Base-by-base conservation (phyloP, 768 basidiomycete genomes). In the Cubamyces sp. region DNA sequence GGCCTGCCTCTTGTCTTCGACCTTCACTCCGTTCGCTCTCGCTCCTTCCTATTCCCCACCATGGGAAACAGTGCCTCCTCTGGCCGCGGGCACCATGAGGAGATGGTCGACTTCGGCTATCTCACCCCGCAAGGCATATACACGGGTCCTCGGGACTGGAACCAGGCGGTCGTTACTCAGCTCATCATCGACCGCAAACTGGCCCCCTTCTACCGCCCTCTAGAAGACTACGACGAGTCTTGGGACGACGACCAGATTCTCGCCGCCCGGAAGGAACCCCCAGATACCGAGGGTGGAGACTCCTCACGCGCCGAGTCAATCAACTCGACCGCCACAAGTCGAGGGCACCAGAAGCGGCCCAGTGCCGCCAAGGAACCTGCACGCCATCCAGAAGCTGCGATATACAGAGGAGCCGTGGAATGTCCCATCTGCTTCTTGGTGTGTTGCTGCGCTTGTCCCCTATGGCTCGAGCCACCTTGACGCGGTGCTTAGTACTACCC, bases 351-450 rank as follows among this genome's bases (percentile, higher is more conserved):
- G 62, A 91, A 85, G 73, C 86, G 88, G 15, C 77, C 84, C 19
- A 77, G 79, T 61, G 64, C 77, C 42, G 73, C 79, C 64, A 94
- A 90, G 76, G 91, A 94, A 53, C 81, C 84, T 19, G 76, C 78
- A 6, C 87, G 83, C 65, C 74, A 66, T 65, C 84, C 87, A 58
- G 94, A 96, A 72, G 92, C 88, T 43, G 83, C 87, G 62, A 80
- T 96, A 37, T 98, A 96, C 76, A 79, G 85, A 63, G 87, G 87
- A 28, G 93, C 95, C 18, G 81, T 88, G 18, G 97, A 99, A 73
- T 99, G 97, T 79, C 97, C 97, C 23, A 97, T 99, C 64, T 99
- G 96, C 77, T 98, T 98, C 78, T 82, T 98, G 75, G 96, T 92
- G 69, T 73, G 89, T 85, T 52, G 18, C 41, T 41, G 68, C 66